A percentile compares a stretch with the other conserved stretches of the same genome.
phyloP scores from a whole-genome alignment of 2,329 filamentous ascomycete genomes.

The Achaetomium macrosporum region DNA sequence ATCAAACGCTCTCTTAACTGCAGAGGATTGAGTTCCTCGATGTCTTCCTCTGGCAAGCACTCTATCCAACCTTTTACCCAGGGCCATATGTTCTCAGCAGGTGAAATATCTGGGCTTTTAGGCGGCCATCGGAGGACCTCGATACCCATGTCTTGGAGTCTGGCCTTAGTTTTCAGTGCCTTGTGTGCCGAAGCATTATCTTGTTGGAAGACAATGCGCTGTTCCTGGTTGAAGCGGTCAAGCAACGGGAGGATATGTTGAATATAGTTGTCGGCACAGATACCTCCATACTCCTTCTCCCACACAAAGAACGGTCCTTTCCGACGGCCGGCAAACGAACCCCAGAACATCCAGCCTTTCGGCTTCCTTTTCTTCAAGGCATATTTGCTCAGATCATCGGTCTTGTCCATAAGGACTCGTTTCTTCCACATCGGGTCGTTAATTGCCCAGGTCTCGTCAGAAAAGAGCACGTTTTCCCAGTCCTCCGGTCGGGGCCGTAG shows the following conservation, averaged over 20 bases:
- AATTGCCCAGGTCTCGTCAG: slow-evolving; percentile 5
- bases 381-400: neutral
- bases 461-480: slow-evolving; percentile 3
- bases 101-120: neutral
- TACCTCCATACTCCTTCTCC: slow-evolving; percentile 9
- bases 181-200: neutral
- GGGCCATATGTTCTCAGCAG: slow-evolving; percentile 2
- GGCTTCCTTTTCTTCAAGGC: neutral
- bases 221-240: neutral
- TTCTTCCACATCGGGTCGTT: slow-evolving; percentile 9
- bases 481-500: slow-evolving; percentile 1
- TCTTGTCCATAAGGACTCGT: neutral
- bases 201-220: neutral
- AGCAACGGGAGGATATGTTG: slow-evolving; percentile 4
- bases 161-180: neutral
- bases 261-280: neutral
- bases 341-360: slow-evolving; percentile 8
- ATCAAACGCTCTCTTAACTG: neutral
- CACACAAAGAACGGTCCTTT: slow-evolving; percentile 2
- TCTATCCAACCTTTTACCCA: slow-evolving; percentile 3
- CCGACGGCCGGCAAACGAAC: neutral
- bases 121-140: neutral
- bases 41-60: neutral
- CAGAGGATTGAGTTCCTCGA: neutral
- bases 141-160: neutral